A percentile compares a stretch with the other conserved stretches of the same genome.
These are phyloP conservation scores for Nicotiana tomentosiformis DNA, from an alignment of 257 asterid species.

Conservation along the genomic window DNA sequence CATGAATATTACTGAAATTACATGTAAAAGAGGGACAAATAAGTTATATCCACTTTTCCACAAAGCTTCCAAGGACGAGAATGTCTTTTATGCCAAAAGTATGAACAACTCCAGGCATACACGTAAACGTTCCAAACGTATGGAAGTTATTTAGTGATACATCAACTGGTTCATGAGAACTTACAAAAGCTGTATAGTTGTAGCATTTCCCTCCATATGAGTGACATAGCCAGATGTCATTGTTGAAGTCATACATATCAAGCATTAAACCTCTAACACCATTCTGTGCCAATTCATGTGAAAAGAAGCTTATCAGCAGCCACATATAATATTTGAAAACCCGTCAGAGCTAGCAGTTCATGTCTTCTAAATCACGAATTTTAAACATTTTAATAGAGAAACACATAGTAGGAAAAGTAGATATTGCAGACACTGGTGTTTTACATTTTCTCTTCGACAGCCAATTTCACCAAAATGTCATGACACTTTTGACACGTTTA, in stretches of 20 bases:
- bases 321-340: not conserved
- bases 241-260: conserved; percentile 81
- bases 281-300: conserved; percentile 50
- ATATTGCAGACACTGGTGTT: not conserved
- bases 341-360: not conserved
- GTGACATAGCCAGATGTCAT: conserved; percentile 93
- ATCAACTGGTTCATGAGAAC: conserved; percentile 19
- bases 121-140: not conserved
- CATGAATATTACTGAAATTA: not conserved
- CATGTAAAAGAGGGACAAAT: not conserved
- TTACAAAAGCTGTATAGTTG: conserved; percentile 91
- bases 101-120: not conserved
- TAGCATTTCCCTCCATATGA: conserved; percentile 79
- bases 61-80: not conserved
- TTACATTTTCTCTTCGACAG: not conserved
- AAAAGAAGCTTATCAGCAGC: conserved; percentile 10
- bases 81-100: not conserved
- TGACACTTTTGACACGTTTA: not conserved
- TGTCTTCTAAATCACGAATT: not conserved
- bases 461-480: not conserved
- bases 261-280: conserved; percentile 97
- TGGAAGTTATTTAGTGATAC: not conserved
- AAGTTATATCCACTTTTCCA: not conserved
- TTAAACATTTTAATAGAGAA: not conserved
- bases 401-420: not conserved